Base-by-base conservation (phyloP, 768 basidiomycete species). In the Tylopilus intermedius region DNA sequence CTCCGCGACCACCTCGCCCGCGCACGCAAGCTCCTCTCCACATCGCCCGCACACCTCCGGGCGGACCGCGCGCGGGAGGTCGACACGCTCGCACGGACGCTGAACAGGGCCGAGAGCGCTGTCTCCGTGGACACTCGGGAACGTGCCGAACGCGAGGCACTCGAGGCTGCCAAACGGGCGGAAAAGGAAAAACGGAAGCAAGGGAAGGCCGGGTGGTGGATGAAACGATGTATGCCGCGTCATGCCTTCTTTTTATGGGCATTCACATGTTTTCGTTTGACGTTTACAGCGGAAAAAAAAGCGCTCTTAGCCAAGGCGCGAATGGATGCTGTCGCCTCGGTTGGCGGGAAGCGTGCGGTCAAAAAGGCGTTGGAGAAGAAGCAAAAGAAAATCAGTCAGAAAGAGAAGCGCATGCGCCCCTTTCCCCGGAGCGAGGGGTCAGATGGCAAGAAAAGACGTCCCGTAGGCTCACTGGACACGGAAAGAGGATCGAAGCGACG, bases 281-380 rank as follows among this genome's bases (percentile, higher is more conserved):
- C 14, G 8, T 42, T 22, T 56, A 46, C 67, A 94, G 91, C 81
- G 46, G 90, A 90, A 60, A 84, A 90, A 75, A 88, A 83, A 61
- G 78, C 85, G 50, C 58, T 93, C 26, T 61, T 95, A 1, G 70
- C 82, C 51, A 81, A 83, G 49, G 88, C 92, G 14, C 79, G 85
- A 53, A 90, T 88, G 65, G 86, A 93, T 24, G 86, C 86, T 7
- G 76, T 94, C 40, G 84, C 87, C 5, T 77, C 78, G 15, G 74
- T 79, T 51, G 93, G 92, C 4, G 93, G 94, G 8, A 83, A 81
- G 58, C 71, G 76, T 4, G 90, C 91, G 1, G 88, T 94, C 48
- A 90, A 87, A 65, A 93, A 87, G 69, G 90, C 82, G 5, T 83
- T 95, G 27, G 90, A 90, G 61, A 94, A 89, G 78, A 93, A 84